Evolutionary conservation across 768 basidiomycete genomes (phyloP).

Genomic region (Scleroderma bovista): DNA sequence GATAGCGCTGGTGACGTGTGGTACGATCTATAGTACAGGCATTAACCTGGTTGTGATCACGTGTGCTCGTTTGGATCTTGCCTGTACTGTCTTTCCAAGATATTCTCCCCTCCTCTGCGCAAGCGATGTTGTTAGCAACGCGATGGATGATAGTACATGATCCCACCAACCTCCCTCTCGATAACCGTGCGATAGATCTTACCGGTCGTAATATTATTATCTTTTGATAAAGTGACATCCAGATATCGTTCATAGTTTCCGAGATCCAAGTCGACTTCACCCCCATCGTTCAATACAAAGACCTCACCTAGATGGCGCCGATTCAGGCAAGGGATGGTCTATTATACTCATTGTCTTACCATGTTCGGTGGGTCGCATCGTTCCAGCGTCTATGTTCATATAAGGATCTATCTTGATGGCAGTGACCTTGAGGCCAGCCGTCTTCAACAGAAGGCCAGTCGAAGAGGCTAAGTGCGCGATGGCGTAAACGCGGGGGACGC

Average conservation of each 20-base stretch:
- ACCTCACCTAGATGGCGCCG: constrained; percentile 70
- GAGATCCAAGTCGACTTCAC: constrained; percentile 95
- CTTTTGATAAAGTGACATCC: constrained; percentile 86
- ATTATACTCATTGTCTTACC: constrained; percentile 48
- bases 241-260: constrained; percentile 99
- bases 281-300: constrained; percentile 96
- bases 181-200: constrained; percentile 98
- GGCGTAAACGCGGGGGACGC: constrained; percentile 15
- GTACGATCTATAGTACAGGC: constrained; percentile 62
- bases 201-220: constrained; percentile 98
- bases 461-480: constrained; percentile 69
- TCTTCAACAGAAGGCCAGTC: constrained; percentile 92
- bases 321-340: constrained; percentile 14
- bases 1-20: constrained; percentile 93
- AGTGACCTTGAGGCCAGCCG: constrained; percentile 91
- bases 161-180: constrained; percentile 77
- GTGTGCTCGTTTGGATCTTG: constrained; percentile 25
- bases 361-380: constrained; percentile 98
- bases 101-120: constrained; percentile 76
- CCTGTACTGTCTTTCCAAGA: constrained; percentile 95
- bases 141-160: background rate
- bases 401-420: constrained; percentile 99
- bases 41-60: constrained; percentile 5
- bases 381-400: constrained; percentile 99
- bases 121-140: constrained; percentile 8